Conservation (phyloP, 2,329 filamentous ascomycete species). For the Alternaria rosae region DNA sequence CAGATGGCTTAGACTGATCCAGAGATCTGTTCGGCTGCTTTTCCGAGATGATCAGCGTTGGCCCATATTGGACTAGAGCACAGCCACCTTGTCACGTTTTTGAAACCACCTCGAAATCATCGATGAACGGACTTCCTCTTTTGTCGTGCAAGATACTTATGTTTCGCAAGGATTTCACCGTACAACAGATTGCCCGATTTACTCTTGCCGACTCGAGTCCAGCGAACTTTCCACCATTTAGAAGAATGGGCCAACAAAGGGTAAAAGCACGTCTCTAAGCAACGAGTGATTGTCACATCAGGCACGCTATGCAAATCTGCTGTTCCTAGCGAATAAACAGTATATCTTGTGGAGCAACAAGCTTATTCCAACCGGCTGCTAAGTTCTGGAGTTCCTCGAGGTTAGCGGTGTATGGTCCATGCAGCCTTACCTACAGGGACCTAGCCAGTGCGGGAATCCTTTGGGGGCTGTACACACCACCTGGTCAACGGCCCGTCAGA, state of each 20-base stretch:
- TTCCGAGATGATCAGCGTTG: constrained; percentile 1
- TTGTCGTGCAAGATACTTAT: background rate
- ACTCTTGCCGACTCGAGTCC: background rate
- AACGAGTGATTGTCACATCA: background rate
- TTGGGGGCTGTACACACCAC: constrained; percentile 26
- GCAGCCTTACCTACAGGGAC: constrained; percentile 37
- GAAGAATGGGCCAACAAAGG: background rate
- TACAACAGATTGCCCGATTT: background rate
- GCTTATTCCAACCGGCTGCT: constrained; percentile 31
- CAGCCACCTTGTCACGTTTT: background rate
- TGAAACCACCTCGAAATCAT: background rate
- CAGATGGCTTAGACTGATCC: background rate
- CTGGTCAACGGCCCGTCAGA: constrained; percentile 25
- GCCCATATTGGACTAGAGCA: background rate
- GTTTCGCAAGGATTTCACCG: background rate
- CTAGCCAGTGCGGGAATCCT: constrained; percentile 21
- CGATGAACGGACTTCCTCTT: background rate
- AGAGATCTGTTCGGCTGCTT: background rate
- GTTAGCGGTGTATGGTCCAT: constrained; percentile 37
- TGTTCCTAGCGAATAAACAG: background rate
- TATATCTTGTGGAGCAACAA: constrained; percentile 34
- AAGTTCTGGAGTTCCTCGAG: constrained; percentile 20
- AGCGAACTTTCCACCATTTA: background rate
- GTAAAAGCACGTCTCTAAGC: background rate
- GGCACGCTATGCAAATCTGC: background rate